Evolutionary conservation across 1,284 basidiomycete genomes (phyloP).

Genomic region (Ustilago xerochloae): DNA sequence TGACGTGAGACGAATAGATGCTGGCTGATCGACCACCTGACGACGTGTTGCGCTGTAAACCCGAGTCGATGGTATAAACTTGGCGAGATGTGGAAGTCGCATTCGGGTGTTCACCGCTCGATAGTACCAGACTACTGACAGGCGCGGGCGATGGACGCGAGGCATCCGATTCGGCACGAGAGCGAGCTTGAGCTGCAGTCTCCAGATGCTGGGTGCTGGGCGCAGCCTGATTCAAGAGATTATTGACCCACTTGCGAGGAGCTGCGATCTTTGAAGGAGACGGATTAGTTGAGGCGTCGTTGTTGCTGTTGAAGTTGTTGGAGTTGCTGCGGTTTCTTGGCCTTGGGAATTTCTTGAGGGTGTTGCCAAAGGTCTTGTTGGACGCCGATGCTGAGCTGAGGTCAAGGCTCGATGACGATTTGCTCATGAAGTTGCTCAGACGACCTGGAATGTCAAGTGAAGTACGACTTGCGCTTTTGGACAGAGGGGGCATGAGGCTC

Average conservation of each 20-base stretch:
- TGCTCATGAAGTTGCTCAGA: slow-evolving; percentile 34
- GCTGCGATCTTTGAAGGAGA: slow-evolving; percentile 27
- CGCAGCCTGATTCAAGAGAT: slow-evolving; percentile 23
- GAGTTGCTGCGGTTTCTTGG: slow-evolving; percentile 30
- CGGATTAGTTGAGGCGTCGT: slow-evolving; percentile 4
- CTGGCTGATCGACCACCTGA: slow-evolving; percentile 13
- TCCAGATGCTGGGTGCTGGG: slow-evolving; percentile 32
- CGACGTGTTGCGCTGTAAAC: slow-evolving; percentile 23
- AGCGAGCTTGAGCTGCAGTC: slow-evolving; percentile 31
- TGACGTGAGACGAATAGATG: slow-evolving; percentile 47
- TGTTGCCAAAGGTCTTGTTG: slow-evolving; percentile 17
- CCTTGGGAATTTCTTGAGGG: slow-evolving; percentile 26
- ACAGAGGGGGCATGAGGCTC: slow-evolving; percentile 27
- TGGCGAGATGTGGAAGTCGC: slow-evolving; percentile 11
- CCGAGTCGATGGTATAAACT: slow-evolving; percentile 39
- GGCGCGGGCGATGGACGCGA: slow-evolving; percentile 21
- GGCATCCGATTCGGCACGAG: slow-evolving; percentile 24
- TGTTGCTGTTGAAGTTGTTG: slow-evolving; percentile 4
- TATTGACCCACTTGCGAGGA: slow-evolving; percentile 51
- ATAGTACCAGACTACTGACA: slow-evolving; percentile 37
- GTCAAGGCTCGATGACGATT: slow-evolving; percentile 40
- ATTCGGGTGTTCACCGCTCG: background rate
- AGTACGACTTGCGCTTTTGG: slow-evolving; percentile 36
- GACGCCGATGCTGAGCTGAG: slow-evolving; percentile 16
- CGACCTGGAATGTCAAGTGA: slow-evolving; percentile 43